These are phyloP conservation scores for Lentinus polychrous DNA, from an alignment of 1,284 basidiomycete species.

Conservation along the genomic window DNA sequence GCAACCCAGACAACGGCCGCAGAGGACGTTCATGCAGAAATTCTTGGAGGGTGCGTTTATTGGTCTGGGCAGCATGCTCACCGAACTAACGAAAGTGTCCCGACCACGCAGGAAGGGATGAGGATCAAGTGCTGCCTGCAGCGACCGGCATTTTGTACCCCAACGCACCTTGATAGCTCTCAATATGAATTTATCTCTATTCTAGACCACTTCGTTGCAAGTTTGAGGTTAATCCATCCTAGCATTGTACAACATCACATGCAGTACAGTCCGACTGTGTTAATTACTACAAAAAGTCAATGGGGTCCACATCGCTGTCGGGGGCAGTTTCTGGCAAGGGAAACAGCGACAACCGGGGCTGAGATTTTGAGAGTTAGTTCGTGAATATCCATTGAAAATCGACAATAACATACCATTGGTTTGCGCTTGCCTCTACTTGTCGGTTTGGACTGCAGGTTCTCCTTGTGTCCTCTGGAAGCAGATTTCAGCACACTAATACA, in stretches of 20 bases:
- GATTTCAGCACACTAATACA: slow-evolving; percentile 6
- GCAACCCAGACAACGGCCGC: slow-evolving; percentile 40
- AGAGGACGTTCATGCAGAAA: slow-evolving; percentile 74
- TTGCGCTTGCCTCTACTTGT: background rate
- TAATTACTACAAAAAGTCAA: slow-evolving; percentile 10
- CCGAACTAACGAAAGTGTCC: background rate
- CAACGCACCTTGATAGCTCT: slow-evolving; percentile 4
- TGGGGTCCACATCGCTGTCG: slow-evolving; percentile 14
- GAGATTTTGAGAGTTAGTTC: background rate
- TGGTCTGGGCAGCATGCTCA: background rate
- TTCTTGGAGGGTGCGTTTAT: slow-evolving; percentile 70
- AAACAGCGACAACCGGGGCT: slow-evolving; percentile 16
- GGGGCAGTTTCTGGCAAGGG: slow-evolving; percentile 7
- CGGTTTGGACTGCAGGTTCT: slow-evolving; percentile 8
- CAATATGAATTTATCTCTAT: background rate
- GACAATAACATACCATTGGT: slow-evolving; percentile 9
- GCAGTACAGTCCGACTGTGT: background rate
- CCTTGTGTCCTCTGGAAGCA: slow-evolving; percentile 11
- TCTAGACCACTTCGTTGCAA: background rate
- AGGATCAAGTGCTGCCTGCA: slow-evolving; percentile 46
- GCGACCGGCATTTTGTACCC: slow-evolving; percentile 34
- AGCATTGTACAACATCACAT: background rate
- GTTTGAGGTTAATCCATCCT: background rate
- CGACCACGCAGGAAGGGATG: slow-evolving; percentile 39
- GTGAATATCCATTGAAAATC: background rate